These are phyloP conservation scores for Orbilia brochopaga DNA, from an alignment of 2,329 filamentous ascomycete species.

Conservation along the genomic window DNA sequence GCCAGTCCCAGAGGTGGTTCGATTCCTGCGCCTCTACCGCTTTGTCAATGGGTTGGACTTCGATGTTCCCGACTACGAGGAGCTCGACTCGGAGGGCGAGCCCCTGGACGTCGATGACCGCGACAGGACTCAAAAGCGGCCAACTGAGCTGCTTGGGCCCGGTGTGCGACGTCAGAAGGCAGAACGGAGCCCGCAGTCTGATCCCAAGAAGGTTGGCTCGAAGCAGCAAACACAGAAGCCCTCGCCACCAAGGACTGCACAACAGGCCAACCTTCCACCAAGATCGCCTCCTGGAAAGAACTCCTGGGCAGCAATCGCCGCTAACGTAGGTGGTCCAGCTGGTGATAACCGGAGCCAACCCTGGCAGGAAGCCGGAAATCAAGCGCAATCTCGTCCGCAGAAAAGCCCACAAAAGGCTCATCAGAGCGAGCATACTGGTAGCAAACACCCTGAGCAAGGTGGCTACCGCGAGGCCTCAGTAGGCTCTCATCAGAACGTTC, in stretches of 20 bases:
- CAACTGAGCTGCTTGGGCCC: constrained; percentile 32
- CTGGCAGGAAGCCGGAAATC: background rate
- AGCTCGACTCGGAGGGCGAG: constrained; percentile 30
- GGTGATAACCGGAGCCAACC: background rate
- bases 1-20: constrained; percentile 29
- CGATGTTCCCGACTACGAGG: constrained; percentile 33
- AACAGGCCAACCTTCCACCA: background rate
- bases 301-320: constrained; percentile 29
- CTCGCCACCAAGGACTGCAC: background rate
- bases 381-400: background rate
- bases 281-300: background rate
- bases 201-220: background rate
- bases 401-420: background rate
- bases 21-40: constrained; percentile 36
- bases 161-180: constrained; percentile 18
- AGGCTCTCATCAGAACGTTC: background rate
- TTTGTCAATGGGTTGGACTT: constrained; percentile 40
- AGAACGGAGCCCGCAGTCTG: constrained; percentile 14
- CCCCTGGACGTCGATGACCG: constrained; percentile 26
- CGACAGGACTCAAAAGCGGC: constrained; percentile 34
- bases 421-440: background rate
- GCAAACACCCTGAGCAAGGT: constrained; percentile 17
- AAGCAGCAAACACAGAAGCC: background rate
- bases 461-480: constrained; percentile 12
- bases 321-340: background rate